Percentiles rank a stretch among this genome's conserved stretches.
Conservation (phyloP, 331 rosid genomes). For the Phaseolus coccineus region DNA sequence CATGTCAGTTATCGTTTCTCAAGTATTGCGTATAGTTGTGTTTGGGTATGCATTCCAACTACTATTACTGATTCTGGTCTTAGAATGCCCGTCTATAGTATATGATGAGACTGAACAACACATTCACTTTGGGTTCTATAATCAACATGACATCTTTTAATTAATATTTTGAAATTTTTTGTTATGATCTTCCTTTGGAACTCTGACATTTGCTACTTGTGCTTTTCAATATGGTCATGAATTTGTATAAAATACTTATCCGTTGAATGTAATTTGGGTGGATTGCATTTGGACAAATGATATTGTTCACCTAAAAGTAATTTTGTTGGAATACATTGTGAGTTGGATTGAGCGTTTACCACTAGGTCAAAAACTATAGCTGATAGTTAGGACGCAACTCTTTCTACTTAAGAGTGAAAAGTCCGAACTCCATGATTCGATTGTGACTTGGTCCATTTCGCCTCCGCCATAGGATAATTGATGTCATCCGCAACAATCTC, state of each 20-base stretch:
- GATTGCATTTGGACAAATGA: not conserved
- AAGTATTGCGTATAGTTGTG: slow-evolving; percentile 30
- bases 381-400: too few species aligned
- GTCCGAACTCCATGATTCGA: too few species aligned
- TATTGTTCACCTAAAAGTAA: slow-evolving; percentile 10
- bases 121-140: slow-evolving; percentile 1
- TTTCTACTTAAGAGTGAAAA: too few species aligned
- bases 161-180: not conserved
- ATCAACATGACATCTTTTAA: not conserved
- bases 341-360: too few species aligned
- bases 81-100: not conserved
- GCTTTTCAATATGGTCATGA: not conserved
- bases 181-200: not conserved
- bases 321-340: not conserved
- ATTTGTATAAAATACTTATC: not conserved
- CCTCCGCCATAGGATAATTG: too few species aligned
- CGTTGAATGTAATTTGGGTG: not conserved
- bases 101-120: not conserved
- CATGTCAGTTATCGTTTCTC: slow-evolving; percentile 15
- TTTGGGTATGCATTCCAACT: slow-evolving; percentile 18
- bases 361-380: too few species aligned
- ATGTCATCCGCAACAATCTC: too few species aligned
- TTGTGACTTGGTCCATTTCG: too few species aligned
- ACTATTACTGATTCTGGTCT: not conserved
- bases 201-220: slow-evolving; percentile 20